Percentiles rank a stretch among this genome's conserved stretches.
These are phyloP conservation scores for Podaxis sp. DNA, from an alignment of 768 basidiomycete species.

Conservation along the genomic window DNA sequence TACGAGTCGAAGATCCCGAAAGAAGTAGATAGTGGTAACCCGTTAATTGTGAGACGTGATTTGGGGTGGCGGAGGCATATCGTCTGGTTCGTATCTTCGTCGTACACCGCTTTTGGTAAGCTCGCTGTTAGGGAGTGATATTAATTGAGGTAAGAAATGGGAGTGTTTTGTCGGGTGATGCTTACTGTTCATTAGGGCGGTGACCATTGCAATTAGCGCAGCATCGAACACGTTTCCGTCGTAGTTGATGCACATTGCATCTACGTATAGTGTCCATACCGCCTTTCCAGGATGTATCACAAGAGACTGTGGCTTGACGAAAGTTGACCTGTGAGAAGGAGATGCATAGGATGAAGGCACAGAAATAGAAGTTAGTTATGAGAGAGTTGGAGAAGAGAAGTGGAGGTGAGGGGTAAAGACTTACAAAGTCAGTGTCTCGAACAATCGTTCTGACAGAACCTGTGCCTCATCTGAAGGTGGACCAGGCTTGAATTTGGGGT, in stretches of 20 bases:
- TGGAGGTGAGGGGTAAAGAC: constrained; percentile 20
- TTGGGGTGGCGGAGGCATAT: constrained; percentile 45
- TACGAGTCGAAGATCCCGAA: constrained; percentile 86
- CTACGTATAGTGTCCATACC: constrained; percentile 93
- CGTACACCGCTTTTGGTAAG: constrained; percentile 66
- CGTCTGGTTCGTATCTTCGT: constrained; percentile 62
- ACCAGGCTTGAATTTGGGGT: constrained; percentile 91
- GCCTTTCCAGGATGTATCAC: constrained; percentile 79
- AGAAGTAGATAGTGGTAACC: constrained; percentile 47
- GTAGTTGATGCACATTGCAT: constrained; percentile 94
- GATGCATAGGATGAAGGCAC: too few species aligned
- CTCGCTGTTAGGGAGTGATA: constrained; percentile 39
- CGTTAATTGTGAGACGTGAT: constrained; percentile 33
- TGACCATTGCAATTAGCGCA: constrained; percentile 79
- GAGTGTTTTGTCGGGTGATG: not conserved
- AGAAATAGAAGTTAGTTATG: too few species aligned
- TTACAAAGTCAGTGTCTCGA: constrained; percentile 72
- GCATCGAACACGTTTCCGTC: constrained; percentile 97
- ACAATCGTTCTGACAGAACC: constrained; percentile 77
- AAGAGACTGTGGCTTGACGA: constrained; percentile 62
- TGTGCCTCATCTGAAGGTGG: constrained; percentile 95
- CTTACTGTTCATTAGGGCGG: constrained; percentile 83
- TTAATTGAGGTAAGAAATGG: not conserved
- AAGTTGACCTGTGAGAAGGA: constrained; percentile 45
- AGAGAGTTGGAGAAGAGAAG: not conserved